A percentile compares a stretch with the other conserved stretches of the same genome.
Conservation (phyloP, 257 asterid genomes). For the Solanum bulbocastanum region DNA sequence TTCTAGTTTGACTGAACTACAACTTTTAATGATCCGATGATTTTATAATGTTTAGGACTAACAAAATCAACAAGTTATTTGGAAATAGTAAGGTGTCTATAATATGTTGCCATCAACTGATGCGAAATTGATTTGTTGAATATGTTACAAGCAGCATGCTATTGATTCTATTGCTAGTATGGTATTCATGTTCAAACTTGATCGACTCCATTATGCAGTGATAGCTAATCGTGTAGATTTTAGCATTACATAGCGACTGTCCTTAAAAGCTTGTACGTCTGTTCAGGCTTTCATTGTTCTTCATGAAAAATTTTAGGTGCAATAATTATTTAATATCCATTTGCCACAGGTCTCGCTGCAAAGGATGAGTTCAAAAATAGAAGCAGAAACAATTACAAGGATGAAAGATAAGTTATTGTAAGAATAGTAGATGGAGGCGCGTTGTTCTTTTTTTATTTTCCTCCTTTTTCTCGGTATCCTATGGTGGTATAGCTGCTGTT, state of each 20-base stretch:
- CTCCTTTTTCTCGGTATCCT: not conserved
- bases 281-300: not conserved
- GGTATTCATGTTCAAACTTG: not conserved
- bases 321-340: not conserved
- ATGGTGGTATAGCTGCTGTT: conserved; percentile 7
- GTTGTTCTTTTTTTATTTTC: not conserved
- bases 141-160: not conserved
- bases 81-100: not conserved
- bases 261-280: not conserved
- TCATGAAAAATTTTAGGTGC: not conserved
- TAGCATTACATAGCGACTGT: not conserved
- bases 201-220: not conserved
- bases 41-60: not conserved
- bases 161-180: not conserved
- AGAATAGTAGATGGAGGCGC: conserved; percentile 5
- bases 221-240: not conserved
- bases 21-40: not conserved
- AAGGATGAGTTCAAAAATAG: not conserved
- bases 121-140: not conserved
- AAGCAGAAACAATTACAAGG: conserved; percentile 3
- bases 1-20: not conserved
- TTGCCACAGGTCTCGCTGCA: not conserved
- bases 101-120: not conserved
- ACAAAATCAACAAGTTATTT: not conserved
- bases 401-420: conserved; percentile 1